Evolutionary conservation across 2,329 filamentous ascomycete species (phyloP), one percentile per base, ranked within the genome.

Genomic region (Massarina eburnea): DNA sequence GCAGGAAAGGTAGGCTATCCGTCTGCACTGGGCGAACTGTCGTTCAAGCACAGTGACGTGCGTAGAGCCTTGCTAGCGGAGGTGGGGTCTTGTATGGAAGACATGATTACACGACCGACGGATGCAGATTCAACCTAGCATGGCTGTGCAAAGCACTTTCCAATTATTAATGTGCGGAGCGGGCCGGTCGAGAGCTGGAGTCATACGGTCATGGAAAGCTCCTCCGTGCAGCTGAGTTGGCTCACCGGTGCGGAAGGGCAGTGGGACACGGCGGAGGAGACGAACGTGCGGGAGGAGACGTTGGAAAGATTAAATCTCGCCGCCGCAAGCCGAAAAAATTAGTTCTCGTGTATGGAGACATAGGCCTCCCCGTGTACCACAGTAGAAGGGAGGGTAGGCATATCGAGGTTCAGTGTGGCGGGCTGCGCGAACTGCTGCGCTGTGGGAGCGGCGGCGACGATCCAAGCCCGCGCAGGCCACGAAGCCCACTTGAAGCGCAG

Each of bases 51-150:
- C 47, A 37, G 51, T 64, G 54, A 63, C 57, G 55, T 61, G 52
- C 48, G 51, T 50, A 58, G 59, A 65, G 57, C 52, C 57, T 59
- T 61, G 55, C 58, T 58, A 59, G 50, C 45, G 51, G 42, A 19
- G 32, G 46, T 41, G 41, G 36, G 49, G 30, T 41, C 39, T 53
- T 42, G 15, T 21, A 56, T 55, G 50, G 59, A 61, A 24, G 38
- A 43, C 26, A 26, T 48, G 49, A 55, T 41, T 48, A 40, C 43
- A 43, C 37, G 27, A 33, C 44, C 51, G 54, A 45, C 12, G 5
- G 12, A 20, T 18, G n/a, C 8, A 27, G 27, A 22, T 4, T 29
- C 33, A 24, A 12, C 22, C 14, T 12, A 22, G 12, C 6, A 4
- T 22, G 24, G 7, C 5, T 22, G 29, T 34, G 12, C 17, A 21